Percentiles rank a stretch among this genome's conserved stretches.
Evolutionary conservation across 164 flowering plant species (phyloP).

Genomic region (Nelumbo lutea): DNA sequence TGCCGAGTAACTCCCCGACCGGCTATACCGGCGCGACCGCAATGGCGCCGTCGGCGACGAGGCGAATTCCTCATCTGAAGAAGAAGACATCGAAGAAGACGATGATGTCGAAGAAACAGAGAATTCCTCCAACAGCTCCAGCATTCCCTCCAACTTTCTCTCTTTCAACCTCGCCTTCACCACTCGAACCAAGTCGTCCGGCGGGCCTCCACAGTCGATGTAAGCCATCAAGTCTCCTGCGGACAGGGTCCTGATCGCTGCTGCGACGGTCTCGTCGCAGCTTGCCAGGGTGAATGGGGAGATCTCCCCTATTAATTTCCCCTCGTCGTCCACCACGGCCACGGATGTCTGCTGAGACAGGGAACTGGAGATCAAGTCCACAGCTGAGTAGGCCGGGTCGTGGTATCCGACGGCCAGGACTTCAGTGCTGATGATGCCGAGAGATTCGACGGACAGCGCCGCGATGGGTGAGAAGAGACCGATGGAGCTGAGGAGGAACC

Average conservation of each 20-base stretch:
- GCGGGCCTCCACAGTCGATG: slow-evolving; percentile 82
- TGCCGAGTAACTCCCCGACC: slow-evolving; percentile 56
- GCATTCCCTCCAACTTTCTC: slow-evolving; percentile 38
- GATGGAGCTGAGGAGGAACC: slow-evolving; percentile 53
- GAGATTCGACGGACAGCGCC: slow-evolving; percentile 46
- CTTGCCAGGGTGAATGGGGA: slow-evolving; percentile 67
- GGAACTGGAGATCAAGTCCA: slow-evolving; percentile 42
- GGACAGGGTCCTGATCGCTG: slow-evolving; percentile 71
- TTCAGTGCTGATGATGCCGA: slow-evolving; percentile 48
- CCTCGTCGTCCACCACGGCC: slow-evolving; percentile 59
- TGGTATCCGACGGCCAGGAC: slow-evolving; percentile 41
- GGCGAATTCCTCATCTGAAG: slow-evolving; percentile 56
- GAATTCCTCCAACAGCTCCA: slow-evolving; percentile 32
- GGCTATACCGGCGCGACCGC: slow-evolving; percentile 25
- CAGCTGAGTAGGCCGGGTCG: slow-evolving; percentile 54
- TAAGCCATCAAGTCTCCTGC: slow-evolving; percentile 79
- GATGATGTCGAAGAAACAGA: not conserved
- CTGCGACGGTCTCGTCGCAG: slow-evolving; percentile 71
- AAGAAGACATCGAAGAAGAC: slow-evolving; percentile 19
- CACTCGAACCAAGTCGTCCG: slow-evolving; percentile 48
- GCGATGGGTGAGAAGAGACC: slow-evolving; percentile 14
- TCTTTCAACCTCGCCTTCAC: slow-evolving; percentile 54
- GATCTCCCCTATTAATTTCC: slow-evolving; percentile 68
- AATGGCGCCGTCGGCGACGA: slow-evolving; percentile 10
- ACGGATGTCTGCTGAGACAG: slow-evolving; percentile 60